Evolutionary conservation across 176 grass and related monocot species (phyloP), one percentile per base, ranked within the genome.

Genomic region (Eremochloa ophiuroides): DNA sequence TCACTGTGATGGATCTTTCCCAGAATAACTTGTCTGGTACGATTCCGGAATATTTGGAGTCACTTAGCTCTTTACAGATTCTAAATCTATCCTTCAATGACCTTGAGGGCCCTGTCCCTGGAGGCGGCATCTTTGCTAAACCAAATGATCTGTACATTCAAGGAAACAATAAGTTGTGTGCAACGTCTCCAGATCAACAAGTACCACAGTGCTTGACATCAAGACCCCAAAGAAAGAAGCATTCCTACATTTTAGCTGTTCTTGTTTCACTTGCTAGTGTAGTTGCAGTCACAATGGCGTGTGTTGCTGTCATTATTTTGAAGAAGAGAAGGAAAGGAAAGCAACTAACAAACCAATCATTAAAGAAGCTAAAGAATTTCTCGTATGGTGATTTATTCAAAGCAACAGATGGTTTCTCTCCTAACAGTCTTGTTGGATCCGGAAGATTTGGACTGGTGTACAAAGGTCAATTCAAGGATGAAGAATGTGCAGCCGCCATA

Each of bases 21-120:
- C 88, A 83, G 23, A 90, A 90, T 35, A 64, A 76, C 16, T 30
- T 90, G 20, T 65, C 56, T 11, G 88, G 88, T 20, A 23, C 20
- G 25, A 72, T 90, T n/a, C 83, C 83, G 0, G 39, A 59, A n/a
- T 78, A 59, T 29, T 39, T 86, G 0, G 3, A 1, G 14, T 18
- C 69, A 2, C 60, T 90, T 47, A 34, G 23, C 5, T 69, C 73
- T 12, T 74, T 86, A 16, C 55, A 27, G 5, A 14, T 28, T 22
- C 35, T 90, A 1, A 84, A 90, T 47, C 11, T 90, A n/a, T 83
- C 83, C 4, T 86, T 66, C 71, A 90, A 90, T 7, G 17, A 81
- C 33, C 23, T 90, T 7, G 56, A 79, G 23, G 83, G 79, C 3
- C 64, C 27, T 15, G 10, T 90, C 3, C 88, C 73, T 17, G 4